Conservation (phyloP, 768 basidiomycete species). For the Mycena galopus region DNA sequence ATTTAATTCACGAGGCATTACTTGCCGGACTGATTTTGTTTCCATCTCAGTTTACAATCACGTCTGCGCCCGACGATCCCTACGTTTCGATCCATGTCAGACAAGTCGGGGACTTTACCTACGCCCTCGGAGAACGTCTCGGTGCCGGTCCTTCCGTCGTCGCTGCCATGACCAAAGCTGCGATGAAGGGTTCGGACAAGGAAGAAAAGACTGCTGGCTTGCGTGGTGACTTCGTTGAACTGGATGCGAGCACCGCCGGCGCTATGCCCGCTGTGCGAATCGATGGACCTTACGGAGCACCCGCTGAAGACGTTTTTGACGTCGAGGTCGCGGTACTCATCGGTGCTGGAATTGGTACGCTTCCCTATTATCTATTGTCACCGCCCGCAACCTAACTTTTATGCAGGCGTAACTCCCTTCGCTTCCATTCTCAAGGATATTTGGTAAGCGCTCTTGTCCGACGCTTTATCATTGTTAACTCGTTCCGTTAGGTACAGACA, state of each 20-base stretch:
- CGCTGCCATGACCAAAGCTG: constrained; percentile 82
- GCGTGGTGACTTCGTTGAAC: constrained; percentile 87
- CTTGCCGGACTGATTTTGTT: constrained; percentile 9
- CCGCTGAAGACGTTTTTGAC: constrained; percentile 90
- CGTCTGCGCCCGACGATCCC: constrained; percentile 94
- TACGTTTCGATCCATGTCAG: constrained; percentile 94
- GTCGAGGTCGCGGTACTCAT: constrained; percentile 90
- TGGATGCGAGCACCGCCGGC: constrained; percentile 66
- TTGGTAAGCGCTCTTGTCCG: constrained; percentile 4
- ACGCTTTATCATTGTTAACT: neutral
- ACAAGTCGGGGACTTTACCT: constrained; percentile 92
- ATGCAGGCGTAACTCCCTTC: constrained; percentile 74
- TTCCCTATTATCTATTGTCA: no score
- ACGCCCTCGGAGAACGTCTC: constrained; percentile 85
- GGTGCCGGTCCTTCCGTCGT: constrained; percentile 85
- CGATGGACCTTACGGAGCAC: constrained; percentile 96
- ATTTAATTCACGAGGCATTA: neutral
- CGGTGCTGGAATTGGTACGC: constrained; percentile 91
- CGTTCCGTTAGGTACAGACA: constrained; percentile 69
- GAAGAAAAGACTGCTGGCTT: constrained; percentile 59
- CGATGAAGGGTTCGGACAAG: constrained; percentile 82
- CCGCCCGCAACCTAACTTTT: constrained; percentile 42
- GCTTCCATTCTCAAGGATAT: constrained; percentile 86
- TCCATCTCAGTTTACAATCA: constrained; percentile 84
- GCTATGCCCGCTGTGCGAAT: constrained; percentile 80